Evolutionary conservation across 164 flowering plant genomes (phyloP).

Genomic region (Chimonanthus salicifolius): DNA sequence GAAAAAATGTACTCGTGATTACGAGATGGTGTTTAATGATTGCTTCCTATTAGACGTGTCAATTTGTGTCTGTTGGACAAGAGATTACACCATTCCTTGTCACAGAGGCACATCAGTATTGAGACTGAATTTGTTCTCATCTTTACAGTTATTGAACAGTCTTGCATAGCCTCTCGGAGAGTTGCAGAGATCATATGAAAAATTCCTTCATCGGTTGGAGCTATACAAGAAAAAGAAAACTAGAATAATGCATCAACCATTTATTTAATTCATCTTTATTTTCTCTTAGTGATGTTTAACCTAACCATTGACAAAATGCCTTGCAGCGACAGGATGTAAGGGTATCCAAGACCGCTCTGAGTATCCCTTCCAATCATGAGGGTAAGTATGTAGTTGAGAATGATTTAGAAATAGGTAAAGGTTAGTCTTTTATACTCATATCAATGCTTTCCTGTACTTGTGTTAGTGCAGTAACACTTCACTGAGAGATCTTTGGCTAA

Average conservation of each 20-base stretch:
- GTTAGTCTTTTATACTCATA: neutral
- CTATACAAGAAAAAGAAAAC: slow-evolving; percentile 45
- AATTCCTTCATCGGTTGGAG: slow-evolving; percentile 71
- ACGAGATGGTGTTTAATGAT: too few relatives aligned
- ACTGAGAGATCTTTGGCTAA: too few relatives aligned
- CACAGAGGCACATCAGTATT: too few relatives aligned
- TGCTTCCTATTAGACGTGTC: too few relatives aligned
- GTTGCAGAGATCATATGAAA: slow-evolving; percentile 75
- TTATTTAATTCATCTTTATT: neutral
- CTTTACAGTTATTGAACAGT: slow-evolving; percentile 28
- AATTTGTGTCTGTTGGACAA: too few relatives aligned
- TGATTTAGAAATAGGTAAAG: neutral
- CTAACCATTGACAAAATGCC: slow-evolving; percentile 17
- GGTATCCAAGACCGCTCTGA: slow-evolving; percentile 18
- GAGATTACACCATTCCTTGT: too few relatives aligned
- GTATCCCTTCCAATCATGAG: slow-evolving; percentile 3
- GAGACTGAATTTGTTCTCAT: too few relatives aligned
- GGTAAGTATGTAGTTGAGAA: slow-evolving; percentile 4
- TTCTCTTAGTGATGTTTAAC: slow-evolving; percentile 4
- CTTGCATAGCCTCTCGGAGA: slow-evolving; percentile 80
- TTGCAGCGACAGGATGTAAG: slow-evolving; percentile 41
- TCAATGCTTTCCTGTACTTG: too few relatives aligned
- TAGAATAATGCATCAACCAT: slow-evolving; percentile 35
- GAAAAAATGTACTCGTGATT: too few relatives aligned
- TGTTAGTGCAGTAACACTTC: too few relatives aligned